These are phyloP conservation scores for Gremmenia infestans DNA, from an alignment of 2,329 filamentous ascomycete species.

Conservation along the genomic window DNA sequence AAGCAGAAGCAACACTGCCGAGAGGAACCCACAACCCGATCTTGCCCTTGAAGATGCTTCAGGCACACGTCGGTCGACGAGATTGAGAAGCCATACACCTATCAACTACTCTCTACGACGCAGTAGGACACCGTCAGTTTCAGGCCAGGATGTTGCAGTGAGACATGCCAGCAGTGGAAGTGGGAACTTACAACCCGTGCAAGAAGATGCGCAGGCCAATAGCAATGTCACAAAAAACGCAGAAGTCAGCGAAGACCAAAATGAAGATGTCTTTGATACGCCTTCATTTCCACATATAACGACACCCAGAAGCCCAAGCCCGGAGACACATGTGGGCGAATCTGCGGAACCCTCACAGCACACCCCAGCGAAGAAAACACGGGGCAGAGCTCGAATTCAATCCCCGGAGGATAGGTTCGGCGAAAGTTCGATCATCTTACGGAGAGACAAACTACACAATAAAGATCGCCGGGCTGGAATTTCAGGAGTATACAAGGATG, in stretches of 20 bases:
- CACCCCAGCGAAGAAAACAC: too few relatives aligned
- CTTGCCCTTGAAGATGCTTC: background rate
- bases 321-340: too few relatives aligned
- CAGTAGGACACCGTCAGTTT: background rate
- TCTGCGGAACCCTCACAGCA: too few relatives aligned
- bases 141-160: background rate
- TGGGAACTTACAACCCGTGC: too few relatives aligned
- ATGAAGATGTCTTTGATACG: too few relatives aligned
- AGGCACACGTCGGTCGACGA: background rate
- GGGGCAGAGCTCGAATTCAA: background rate
- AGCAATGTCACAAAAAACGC: too few relatives aligned
- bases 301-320: too few relatives aligned
- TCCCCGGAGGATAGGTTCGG: too few relatives aligned
- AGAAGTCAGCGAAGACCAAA: too few relatives aligned
- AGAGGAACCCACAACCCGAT: background rate
- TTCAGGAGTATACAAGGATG: conserved; percentile 4
- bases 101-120: background rate
- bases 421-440: background rate
- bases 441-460: conserved; percentile 2
- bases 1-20: background rate
- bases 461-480: conserved; percentile 9
- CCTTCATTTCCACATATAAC: too few relatives aligned
- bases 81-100: background rate
- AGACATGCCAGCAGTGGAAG: too few relatives aligned
- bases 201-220: too few relatives aligned